Evolutionary conservation across 495 filamentous ascomycete species (phyloP).

Genomic region (Peziza echinospora): DNA sequence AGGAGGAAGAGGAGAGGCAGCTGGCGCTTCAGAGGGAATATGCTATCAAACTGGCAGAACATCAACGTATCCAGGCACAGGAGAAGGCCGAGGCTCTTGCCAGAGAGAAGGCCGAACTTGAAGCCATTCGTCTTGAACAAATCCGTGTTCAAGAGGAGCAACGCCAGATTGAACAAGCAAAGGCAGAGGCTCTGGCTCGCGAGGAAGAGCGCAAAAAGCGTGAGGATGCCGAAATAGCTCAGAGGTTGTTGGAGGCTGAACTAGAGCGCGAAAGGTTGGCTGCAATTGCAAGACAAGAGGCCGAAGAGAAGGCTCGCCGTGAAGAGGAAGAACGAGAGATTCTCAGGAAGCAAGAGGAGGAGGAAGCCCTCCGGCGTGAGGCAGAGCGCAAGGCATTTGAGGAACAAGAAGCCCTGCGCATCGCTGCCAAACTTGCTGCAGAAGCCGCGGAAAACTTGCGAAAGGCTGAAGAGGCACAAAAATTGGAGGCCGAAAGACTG

Average conservation of each 20-base stretch:
- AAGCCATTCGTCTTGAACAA: conserved; percentile 18
- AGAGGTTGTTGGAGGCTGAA: background rate
- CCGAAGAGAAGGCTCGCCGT: background rate
- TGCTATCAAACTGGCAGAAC: too few species aligned
- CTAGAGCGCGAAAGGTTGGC: background rate
- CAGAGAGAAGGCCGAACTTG: conserved; percentile 27
- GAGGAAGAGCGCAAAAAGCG: background rate
- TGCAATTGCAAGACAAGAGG: background rate
- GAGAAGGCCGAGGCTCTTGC: conserved; percentile 33
- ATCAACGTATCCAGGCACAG: too few species aligned
- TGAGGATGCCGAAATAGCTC: too few species aligned
- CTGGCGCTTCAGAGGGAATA: too few species aligned
- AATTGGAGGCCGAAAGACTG: background rate
- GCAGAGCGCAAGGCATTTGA: too few species aligned
- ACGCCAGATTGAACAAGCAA: background rate
- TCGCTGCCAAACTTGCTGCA: background rate
- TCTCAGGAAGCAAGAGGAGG: background rate
- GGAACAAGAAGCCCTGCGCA: too few species aligned
- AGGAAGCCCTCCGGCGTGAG: too few species aligned
- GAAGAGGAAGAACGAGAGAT: background rate
- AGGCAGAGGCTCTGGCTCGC: background rate
- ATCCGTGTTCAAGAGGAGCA: background rate
- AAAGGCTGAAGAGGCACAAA: background rate
- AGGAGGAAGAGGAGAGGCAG: background rate
- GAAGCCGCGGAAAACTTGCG: background rate